Percentiles rank a stretch among this genome's conserved stretches.
Evolutionary conservation across 805 yeast species (phyloP).

Genomic region (Suhomyces faveliae): DNA sequence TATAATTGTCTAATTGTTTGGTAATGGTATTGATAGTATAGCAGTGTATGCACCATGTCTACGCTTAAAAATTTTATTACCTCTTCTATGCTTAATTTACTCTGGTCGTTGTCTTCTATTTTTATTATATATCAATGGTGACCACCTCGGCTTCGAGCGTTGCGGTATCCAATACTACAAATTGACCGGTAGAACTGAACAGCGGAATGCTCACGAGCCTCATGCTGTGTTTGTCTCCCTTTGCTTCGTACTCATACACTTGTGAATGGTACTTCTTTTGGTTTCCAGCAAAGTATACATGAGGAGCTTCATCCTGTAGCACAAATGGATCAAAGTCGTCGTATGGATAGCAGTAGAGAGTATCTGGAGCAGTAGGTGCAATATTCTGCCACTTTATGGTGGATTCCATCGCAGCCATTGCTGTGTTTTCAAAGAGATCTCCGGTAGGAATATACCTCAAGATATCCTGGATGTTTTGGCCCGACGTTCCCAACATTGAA

Average conservation of each 20-base stretch:
- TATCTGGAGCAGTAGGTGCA: slow-evolving; percentile 95
- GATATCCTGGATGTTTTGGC: slow-evolving; percentile 82
- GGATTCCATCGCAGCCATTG: slow-evolving; percentile 48
- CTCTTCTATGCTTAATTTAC: too few species aligned
- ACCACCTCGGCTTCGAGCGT: slow-evolving; percentile 57
- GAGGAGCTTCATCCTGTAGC: slow-evolving; percentile 70
- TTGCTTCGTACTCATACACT: slow-evolving; percentile 16
- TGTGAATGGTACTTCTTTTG: slow-evolving; percentile 61
- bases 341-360: slow-evolving; percentile 86
- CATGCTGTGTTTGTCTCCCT: slow-evolving; percentile 38
- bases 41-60: too few species aligned
- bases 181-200: slow-evolving; percentile 62
- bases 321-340: slow-evolving; percentile 76
- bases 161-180: slow-evolving; percentile 59
- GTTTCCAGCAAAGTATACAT: slow-evolving; percentile 83
- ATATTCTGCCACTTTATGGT: slow-evolving; percentile 82
- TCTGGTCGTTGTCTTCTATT: background rate
- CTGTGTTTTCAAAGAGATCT: slow-evolving; percentile 22
- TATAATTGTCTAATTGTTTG: too few species aligned
- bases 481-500: slow-evolving; percentile 70
- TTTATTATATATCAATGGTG: slow-evolving; percentile 18
- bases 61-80: too few species aligned
- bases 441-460: slow-evolving; percentile 48
- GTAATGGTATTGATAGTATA: too few species aligned
- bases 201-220: slow-evolving; percentile 67